Evolutionary conservation across 164 flowering plant genomes (phyloP).

Genomic region (Liriodendron chinense): DNA sequence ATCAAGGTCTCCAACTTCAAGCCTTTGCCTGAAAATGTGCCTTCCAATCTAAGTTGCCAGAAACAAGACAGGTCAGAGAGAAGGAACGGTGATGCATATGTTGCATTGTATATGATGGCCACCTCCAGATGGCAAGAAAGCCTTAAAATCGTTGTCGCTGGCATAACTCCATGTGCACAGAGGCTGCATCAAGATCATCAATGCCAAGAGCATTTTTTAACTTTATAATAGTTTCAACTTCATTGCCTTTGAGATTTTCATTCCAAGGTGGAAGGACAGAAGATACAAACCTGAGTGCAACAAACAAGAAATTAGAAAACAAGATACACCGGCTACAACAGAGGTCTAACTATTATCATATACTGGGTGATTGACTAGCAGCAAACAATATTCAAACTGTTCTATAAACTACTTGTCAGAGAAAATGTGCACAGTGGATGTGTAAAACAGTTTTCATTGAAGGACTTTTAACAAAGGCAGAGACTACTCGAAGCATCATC

Average conservation of each 20-base stretch:
- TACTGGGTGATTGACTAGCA: too few species aligned
- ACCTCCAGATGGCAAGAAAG: not conserved
- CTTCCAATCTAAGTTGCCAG: slow-evolving; percentile 63
- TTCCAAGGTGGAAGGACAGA: slow-evolving; percentile 78
- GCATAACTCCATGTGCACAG: slow-evolving; percentile 91
- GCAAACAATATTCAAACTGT: too few species aligned
- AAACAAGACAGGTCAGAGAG: not conserved
- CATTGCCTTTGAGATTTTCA: slow-evolving; percentile 79
- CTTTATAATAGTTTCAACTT: slow-evolving; percentile 67
- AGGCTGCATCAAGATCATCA: slow-evolving; percentile 98
- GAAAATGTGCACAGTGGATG: not conserved
- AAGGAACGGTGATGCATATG: too few species aligned
- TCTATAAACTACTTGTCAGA: not conserved
- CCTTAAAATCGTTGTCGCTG: not conserved
- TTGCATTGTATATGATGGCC: too few species aligned
- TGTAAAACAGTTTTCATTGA: too few species aligned
- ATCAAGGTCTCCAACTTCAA: slow-evolving; percentile 95
- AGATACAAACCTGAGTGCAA: slow-evolving; percentile 62
- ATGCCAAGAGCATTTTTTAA: slow-evolving; percentile 87
- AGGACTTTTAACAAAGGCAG: too few species aligned
- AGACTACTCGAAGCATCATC: too few species aligned
- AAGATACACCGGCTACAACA: too few species aligned
- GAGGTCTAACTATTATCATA: too few species aligned
- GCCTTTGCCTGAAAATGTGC: slow-evolving; percentile 81
- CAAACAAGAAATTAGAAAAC: too few species aligned